Evolutionary conservation across 2,329 filamentous ascomycete genomes (phyloP).

Genomic region (Xylaria sp.): DNA sequence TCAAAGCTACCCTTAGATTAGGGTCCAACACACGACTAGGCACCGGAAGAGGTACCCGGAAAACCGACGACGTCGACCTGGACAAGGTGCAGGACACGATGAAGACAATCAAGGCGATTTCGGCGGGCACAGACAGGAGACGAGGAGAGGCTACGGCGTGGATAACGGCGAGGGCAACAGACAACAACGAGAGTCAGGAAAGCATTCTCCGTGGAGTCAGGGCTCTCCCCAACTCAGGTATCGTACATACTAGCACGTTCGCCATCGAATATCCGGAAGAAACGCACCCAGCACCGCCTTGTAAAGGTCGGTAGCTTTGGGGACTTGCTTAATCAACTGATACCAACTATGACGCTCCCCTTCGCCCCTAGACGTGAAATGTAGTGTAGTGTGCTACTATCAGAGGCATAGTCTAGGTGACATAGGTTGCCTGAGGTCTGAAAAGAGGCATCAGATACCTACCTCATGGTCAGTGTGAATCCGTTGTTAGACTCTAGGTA

Average conservation of each 20-base stretch:
- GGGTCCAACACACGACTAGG: not conserved
- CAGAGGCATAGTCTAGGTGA: too few species aligned
- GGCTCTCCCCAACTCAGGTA: not conserved
- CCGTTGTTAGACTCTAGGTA: too few species aligned
- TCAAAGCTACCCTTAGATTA: slow-evolving; percentile 10
- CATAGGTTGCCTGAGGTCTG: too few species aligned
- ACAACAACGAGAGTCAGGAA: slow-evolving; percentile 16
- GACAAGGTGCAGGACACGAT: slow-evolving; percentile 18
- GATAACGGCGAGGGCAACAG: slow-evolving; percentile 5
- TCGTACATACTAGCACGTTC: slow-evolving; percentile 21
- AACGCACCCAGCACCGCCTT: not conserved
- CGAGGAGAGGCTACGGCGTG: slow-evolving; percentile 11
- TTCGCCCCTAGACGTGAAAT: too few species aligned
- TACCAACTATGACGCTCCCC: too few species aligned
- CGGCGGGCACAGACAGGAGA: slow-evolving; percentile 7
- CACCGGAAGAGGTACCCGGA: not conserved
- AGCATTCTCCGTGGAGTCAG: slow-evolving; percentile 8
- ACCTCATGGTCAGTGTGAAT: too few species aligned
- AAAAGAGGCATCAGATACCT: too few species aligned
- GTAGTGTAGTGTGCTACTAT: too few species aligned
- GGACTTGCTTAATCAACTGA: too few species aligned
- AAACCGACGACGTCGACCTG: slow-evolving; percentile 6
- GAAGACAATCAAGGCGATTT: slow-evolving; percentile 13
- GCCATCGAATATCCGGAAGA: slow-evolving; percentile 21
- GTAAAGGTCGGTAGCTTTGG: not conserved